These are phyloP conservation scores for Claviceps monticola DNA, from an alignment of 2,329 filamentous ascomycete species.

Conservation along the genomic window DNA sequence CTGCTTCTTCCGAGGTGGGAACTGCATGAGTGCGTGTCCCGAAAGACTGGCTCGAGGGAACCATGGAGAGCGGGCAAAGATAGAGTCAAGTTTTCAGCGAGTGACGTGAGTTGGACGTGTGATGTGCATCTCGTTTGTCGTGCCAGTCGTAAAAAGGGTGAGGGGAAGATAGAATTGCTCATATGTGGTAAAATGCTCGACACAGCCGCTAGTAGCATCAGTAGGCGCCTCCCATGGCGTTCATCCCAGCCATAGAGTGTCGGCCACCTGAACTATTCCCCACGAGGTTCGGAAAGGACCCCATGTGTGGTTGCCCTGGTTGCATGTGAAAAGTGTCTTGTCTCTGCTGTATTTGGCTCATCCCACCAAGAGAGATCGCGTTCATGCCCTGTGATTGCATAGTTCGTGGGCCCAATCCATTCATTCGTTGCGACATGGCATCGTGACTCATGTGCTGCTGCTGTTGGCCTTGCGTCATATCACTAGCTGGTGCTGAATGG, in stretches of 20 bases:
- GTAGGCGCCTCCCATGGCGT: slow-evolving; percentile 11
- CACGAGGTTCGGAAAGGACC: slow-evolving; percentile 36
- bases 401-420: slow-evolving; percentile 10
- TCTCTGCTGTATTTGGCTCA: slow-evolving; percentile 15
- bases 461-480: slow-evolving; percentile 13
- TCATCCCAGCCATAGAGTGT: slow-evolving; percentile 14
- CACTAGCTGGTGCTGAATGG: slow-evolving; percentile 11
- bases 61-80: not conserved
- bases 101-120: not conserved
- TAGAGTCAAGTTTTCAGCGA: not conserved
- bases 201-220: not conserved
- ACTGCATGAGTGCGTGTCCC: not conserved
- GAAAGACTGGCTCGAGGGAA: not conserved
- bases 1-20: not conserved
- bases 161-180: not conserved
- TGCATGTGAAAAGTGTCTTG: slow-evolving; percentile 21
- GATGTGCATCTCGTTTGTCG: not conserved
- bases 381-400: slow-evolving; percentile 16
- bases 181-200: not conserved
- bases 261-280: slow-evolving; percentile 25
- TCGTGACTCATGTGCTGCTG: slow-evolving; percentile 20
- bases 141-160: not conserved
- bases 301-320: slow-evolving; percentile 12
- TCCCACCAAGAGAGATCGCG: slow-evolving; percentile 16
- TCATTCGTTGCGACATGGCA: slow-evolving; percentile 15